Base-by-base conservation (phyloP, 1,284 basidiomycete genomes). In the Naganishia sp. region DNA sequence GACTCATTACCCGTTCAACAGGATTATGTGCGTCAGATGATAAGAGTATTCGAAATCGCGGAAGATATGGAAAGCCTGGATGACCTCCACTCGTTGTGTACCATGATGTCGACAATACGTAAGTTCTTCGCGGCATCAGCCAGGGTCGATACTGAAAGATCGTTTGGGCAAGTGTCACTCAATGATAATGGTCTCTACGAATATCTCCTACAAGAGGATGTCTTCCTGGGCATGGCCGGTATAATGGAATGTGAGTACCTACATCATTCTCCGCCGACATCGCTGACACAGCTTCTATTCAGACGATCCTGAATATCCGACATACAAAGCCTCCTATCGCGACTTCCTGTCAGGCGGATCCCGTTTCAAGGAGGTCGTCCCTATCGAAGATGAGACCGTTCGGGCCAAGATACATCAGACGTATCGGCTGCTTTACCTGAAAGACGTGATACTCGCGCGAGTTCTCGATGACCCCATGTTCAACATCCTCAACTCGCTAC, bases 241-340 rank as follows among this genome's bases (percentile, higher is more conserved):
- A 96, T 99, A 84, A 87, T 99, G 70, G 95, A 99, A 84, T 99
- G 93, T 94, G 73, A 69, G 90, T 83, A 52, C 46, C 57, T 66
- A 67, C 43, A 47, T 25, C 41, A 23, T 53, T 56, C 15, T 71
- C 49, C 50, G 17, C 31, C 35, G 11, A 6, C 60, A 58, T 67
- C 39, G 63, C 60, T 53, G 23, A n/a, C 46, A 28, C 54, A 39
- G 45, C 43, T 31, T 13, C 39, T 39, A 13, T 47, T 11, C 76
- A 95, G 93, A 99, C 78, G 95, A 97, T 75, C 94, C 95, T 68
- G 95, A 98, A 73, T 98, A 95, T 76, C 95, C 95, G 11, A 84
- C 82, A 17, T 87, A 95, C 80, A 98, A 98, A 81, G 96, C 95
- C 52, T 92, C 94, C 71, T 99, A 97, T 77, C 92, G 95, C 56